Evolutionary conservation across 768 basidiomycete species (phyloP), one percentile per base, ranked within the genome.

Genomic region (Collybia sp.): DNA sequence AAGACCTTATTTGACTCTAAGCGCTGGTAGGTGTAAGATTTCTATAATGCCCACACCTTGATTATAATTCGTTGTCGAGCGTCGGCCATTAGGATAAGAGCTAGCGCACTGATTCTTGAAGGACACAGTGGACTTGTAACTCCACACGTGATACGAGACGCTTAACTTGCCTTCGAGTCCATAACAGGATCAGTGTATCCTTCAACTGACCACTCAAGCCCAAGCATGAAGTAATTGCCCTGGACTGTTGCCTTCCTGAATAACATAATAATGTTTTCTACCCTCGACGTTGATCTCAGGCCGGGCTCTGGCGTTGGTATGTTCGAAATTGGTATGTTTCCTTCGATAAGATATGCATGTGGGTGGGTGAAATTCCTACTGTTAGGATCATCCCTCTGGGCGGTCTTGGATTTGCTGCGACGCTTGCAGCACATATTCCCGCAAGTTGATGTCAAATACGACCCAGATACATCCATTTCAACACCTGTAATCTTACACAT

Each of bases 381-480:
- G 40, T 40, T 53, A 88, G 89, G 88, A 35, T 67, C 81, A 32
- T 90, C 89, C 1, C 68, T 93, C 6, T 93, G 90, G 90, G 77
- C 76, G 12, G 69, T 88, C 12, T 70, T 92, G 36, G 84, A 88
- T 50, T 69, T 76, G 43, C 68, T 93, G 4, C 77, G 86, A 33
- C 66, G 76, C 19, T 70, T 82, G 17, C 82, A 80, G 43, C 79
- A 87, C 51, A 65, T 73, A 37, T 91, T 88, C 51, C 89, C 89
- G 37, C 84, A 88, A 55, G 80, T 92, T 44, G 87, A 91, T 51
- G 71, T 93, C 60, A 89, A 89, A 65, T 90, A 82, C 53, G 89
- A 93, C 58, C 77, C 80, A 20, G 85, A 88, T 54, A 65, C 81
- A 25, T 76, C 85, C 12, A 70, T 78, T 11, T 81, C 75, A 1